Conservation (phyloP, 208 protist genomes). For the Wallacemonas sp. region DNA sequence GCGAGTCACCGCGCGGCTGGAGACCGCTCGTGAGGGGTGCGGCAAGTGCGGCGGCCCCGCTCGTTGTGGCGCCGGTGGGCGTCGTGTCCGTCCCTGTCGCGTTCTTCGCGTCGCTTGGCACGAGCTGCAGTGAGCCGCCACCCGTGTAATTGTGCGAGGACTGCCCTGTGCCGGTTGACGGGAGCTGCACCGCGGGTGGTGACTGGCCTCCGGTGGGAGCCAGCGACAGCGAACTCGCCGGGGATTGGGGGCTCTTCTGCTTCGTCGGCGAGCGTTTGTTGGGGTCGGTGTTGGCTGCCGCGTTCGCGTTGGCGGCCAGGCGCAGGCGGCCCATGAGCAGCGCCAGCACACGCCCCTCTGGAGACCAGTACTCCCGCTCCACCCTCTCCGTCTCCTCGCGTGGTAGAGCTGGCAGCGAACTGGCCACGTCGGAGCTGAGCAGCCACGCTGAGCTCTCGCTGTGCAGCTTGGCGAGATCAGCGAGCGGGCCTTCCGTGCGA, state of each 20-base stretch:
- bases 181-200: neutral
- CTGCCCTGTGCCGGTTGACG: neutral
- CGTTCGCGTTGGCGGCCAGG: neutral
- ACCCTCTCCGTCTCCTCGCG: constrained; percentile 39
- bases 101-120: too few species aligned
- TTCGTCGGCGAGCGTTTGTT: constrained; percentile 8
- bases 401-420: constrained; percentile 30
- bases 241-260: neutral
- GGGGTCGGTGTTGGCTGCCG: neutral
- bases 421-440: constrained; percentile 16
- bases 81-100: too few species aligned
- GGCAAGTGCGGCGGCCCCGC: too few species aligned
- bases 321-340: constrained; percentile 44
- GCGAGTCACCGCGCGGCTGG: too few species aligned
- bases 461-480: constrained; percentile 72
- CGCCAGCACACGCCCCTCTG: constrained; percentile 74
- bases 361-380: constrained; percentile 55
- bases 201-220: neutral
- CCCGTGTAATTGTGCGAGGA: neutral
- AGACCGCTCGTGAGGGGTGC: too few species aligned
- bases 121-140: too few species aligned
- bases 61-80: too few species aligned
- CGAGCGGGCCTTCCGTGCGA: constrained; percentile 46
- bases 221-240: neutral
- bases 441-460: constrained; percentile 50